Evolutionary conservation across 2,329 filamentous ascomycete species (phyloP).

Genomic region (Hypomyces rosellus): DNA sequence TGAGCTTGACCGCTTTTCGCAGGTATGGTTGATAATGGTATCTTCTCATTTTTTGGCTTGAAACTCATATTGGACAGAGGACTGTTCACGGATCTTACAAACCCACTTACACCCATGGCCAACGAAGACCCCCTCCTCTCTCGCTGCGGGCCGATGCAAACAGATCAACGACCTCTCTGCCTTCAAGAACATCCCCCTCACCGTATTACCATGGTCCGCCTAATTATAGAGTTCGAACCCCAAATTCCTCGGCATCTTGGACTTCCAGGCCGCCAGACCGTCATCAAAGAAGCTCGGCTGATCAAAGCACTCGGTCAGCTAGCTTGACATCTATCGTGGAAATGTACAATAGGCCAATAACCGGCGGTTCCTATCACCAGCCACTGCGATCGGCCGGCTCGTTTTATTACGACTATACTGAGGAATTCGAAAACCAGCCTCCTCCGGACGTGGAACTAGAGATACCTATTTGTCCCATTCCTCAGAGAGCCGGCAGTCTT

Average conservation of each 20-base stretch:
- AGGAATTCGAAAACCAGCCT: conserved; percentile 38
- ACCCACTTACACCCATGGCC: conserved; percentile 28
- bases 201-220: conserved; percentile 17
- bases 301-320: conserved; percentile 35
- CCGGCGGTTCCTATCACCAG: conserved; percentile 21
- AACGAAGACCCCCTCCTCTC: conserved; percentile 32
- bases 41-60: neutral
- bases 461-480: conserved; percentile 27
- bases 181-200: conserved; percentile 22
- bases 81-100: conserved; percentile 38
- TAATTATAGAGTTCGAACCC: conserved; percentile 27
- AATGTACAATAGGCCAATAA: conserved; percentile 34
- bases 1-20: conserved; percentile 42
- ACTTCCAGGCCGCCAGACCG: conserved; percentile 24
- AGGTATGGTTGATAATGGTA: conserved; percentile 27
- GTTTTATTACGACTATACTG: conserved; percentile 49
- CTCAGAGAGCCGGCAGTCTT: conserved; percentile 19
- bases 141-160: conserved; percentile 35
- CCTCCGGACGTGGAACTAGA: conserved; percentile 13
- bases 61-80: conserved; percentile 30
- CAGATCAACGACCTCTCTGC: conserved; percentile 35
- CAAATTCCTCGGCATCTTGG: conserved; percentile 26
- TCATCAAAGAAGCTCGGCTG: conserved; percentile 29
- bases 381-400: conserved; percentile 27
- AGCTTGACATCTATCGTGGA: conserved; percentile 47